Conservation (phyloP, 2,329 filamentous ascomycete genomes). For the Plectosphaerella cucumerina region DNA sequence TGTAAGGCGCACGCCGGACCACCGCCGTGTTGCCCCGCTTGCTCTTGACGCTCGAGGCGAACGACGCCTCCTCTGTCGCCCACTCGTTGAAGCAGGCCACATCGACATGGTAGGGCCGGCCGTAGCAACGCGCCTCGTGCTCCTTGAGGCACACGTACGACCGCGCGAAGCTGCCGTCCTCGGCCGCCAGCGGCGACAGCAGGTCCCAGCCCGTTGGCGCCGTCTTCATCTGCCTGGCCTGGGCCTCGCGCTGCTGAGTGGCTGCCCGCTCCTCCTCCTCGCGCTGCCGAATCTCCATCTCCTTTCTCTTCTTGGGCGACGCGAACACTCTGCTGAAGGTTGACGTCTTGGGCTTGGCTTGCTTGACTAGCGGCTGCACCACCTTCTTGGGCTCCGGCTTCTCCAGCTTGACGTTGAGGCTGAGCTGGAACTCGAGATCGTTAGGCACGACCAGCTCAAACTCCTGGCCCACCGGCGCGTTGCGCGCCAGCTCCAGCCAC, state of each 20-base stretch:
- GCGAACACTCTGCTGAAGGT: slow-evolving; percentile 90
- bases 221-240: slow-evolving; percentile 56
- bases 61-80: slow-evolving; percentile 79
- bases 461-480: slow-evolving; percentile 93
- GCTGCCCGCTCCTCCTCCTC: slow-evolving; percentile 75
- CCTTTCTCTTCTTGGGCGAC: slow-evolving; percentile 94
- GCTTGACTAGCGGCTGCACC: slow-evolving; percentile 53
- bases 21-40: slow-evolving; percentile 72
- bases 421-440: slow-evolving; percentile 98
- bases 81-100: slow-evolving; percentile 98
- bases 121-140: slow-evolving; percentile 83
- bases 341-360: slow-evolving; percentile 69
- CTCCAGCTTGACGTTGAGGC: slow-evolving; percentile 89
- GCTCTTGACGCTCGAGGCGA: slow-evolving; percentile 86
- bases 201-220: slow-evolving; percentile 80
- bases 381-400: slow-evolving; percentile 62
- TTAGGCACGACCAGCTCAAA: slow-evolving; percentile 97
- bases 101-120: slow-evolving; percentile 81
- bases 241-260: slow-evolving; percentile 60
- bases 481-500: slow-evolving; percentile 88
- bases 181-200: slow-evolving; percentile 78
- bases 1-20: slow-evolving; percentile 87
- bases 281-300: slow-evolving; percentile 78
- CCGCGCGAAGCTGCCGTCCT: slow-evolving; percentile 90
- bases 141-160: slow-evolving; percentile 93